phyloP scores from a whole-genome alignment of 768 basidiomycete genomes.

The Psilocybe cubensis region DNA sequence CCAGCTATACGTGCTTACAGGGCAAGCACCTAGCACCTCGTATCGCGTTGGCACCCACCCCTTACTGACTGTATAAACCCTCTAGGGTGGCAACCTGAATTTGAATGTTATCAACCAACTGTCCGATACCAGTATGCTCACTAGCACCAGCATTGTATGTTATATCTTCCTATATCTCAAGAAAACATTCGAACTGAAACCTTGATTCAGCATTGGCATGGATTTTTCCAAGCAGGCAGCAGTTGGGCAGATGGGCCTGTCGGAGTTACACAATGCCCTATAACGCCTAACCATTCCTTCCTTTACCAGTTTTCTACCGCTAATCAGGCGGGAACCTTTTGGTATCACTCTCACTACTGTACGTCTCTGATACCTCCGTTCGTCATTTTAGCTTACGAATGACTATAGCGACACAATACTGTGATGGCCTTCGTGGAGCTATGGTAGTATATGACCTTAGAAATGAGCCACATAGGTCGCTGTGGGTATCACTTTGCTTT shows the following conservation, averaged over 20 bases:
- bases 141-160: constrained; percentile 51
- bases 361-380: constrained; percentile 16
- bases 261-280: constrained; percentile 44
- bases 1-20: constrained; percentile 32
- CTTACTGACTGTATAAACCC: not conserved
- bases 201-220: constrained; percentile 42
- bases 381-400: not conserved
- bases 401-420: constrained; percentile 48
- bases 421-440: constrained; percentile 54
- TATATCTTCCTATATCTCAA: too few relatives aligned
- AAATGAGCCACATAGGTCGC: constrained; percentile 21
- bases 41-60: not conserved
- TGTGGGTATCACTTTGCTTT: constrained; percentile 6
- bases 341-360: constrained; percentile 44
- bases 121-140: constrained; percentile 48
- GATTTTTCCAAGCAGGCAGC: constrained; percentile 37
- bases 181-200: not conserved
- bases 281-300: constrained; percentile 39
- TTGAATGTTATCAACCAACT: constrained; percentile 51
- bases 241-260: constrained; percentile 43
- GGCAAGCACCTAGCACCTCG: constrained; percentile 19
- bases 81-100: constrained; percentile 38
- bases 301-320: constrained; percentile 19
- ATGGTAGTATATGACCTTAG: constrained; percentile 28
- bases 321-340: constrained; percentile 46